Evolutionary conservation across 352 stramenopile genomes (phyloP), one percentile per base, ranked within the genome.

Genomic region (Pythium oligandrum): DNA sequence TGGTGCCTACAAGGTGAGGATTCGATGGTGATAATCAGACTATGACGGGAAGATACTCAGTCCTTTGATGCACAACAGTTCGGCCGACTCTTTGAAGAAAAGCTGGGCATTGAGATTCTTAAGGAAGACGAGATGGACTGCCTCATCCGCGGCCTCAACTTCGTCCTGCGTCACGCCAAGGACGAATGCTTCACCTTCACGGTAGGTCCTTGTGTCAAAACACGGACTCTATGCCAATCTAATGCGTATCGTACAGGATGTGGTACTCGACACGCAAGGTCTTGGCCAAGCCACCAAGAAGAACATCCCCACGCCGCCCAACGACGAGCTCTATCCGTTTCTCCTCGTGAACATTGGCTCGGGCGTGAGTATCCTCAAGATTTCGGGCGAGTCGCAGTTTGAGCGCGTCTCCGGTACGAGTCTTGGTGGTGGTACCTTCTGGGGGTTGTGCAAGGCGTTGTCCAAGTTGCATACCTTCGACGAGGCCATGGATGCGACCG

Each of bases 331-430:
- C 52, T 99, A 98, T 70, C 97, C 97, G 30, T 99, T 98, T 66
- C 67, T 99, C 47, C 73, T 99, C 6, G 97, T 99, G 10, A 98
- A 97, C 46, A 98, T 99, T 69, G 97, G 97, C 34, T 98, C 95
- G 31, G 97, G 97, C 46, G 96, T 99, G 50, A 98, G 90, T 59
- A 98, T 98, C 57, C 72, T 98, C 51, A 96, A 95, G 70, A 81
- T 98, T 9, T 86, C 93, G 31, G 80, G 88, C 32, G 84, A 90
- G 38, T 78, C 76, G 37, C 74, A 93, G 53, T 98, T 97, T 67
- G 86, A 98, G 68, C 93, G 97, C 51, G 95, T 99, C 44, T 98
- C 92, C 38, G 97, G 97, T 49, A 98, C 92, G 51, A 98, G 90
- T 64, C 92, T 99, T 43, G 97, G 97, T 45, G 97, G 97, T 34